phyloP scores from a whole-genome alignment of 148 eudicot species.

The Heliamphora exappendiculata region DNA sequence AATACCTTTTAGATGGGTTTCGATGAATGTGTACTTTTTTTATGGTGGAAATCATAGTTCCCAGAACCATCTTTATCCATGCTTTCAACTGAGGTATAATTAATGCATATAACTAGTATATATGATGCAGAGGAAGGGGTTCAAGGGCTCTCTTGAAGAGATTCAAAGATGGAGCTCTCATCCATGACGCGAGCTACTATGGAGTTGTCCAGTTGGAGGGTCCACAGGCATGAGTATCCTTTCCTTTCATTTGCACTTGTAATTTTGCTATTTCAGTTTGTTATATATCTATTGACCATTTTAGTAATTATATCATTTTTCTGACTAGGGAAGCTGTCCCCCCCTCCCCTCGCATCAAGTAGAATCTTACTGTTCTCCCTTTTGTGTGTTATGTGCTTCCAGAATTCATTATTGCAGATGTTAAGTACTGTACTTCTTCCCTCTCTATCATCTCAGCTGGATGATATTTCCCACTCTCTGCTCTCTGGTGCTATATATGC shows the following conservation, averaged over 20 bases:
- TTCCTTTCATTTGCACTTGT: background rate
- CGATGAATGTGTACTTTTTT: background rate
- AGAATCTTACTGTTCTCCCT: background rate
- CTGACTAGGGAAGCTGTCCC: background rate
- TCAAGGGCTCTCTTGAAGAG: slow-evolving; percentile 83
- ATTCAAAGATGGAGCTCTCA: slow-evolving; percentile 56
- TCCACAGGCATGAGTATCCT: slow-evolving; percentile 56
- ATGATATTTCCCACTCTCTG: slow-evolving; percentile 21
- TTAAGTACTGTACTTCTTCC: slow-evolving; percentile 44
- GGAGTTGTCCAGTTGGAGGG: slow-evolving; percentile 69
- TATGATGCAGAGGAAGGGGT: slow-evolving; percentile 64
- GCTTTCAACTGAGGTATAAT: background rate
- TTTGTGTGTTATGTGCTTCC: slow-evolving; percentile 17
- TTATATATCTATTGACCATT: background rate
- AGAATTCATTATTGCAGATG: slow-evolving; percentile 54
- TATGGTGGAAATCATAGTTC: too few species aligned
- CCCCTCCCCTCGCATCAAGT: too few species aligned
- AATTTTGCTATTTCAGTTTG: background rate
- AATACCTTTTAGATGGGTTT: background rate
- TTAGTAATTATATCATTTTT: background rate
- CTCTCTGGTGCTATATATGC: slow-evolving; percentile 51
- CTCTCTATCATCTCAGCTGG: slow-evolving; percentile 28
- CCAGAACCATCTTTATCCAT: background rate
- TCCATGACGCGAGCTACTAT: slow-evolving; percentile 83
- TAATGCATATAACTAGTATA: background rate